Evolutionary conservation across 495 filamentous ascomycete species (phyloP), one percentile per base, ranked within the genome.

Genomic region (Aspergillus affinis): DNA sequence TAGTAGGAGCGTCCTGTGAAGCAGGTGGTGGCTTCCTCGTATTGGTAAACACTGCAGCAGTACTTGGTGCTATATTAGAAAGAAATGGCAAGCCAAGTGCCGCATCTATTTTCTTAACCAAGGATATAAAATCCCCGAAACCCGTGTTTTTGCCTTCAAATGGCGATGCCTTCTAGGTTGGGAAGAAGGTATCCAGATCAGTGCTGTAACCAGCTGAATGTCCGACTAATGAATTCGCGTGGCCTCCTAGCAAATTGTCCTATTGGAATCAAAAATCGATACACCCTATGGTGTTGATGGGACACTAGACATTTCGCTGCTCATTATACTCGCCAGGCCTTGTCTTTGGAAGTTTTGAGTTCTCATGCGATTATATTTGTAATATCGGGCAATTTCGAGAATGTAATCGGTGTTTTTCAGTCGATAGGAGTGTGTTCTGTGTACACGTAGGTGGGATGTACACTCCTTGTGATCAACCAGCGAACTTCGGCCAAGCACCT

Each of bases 321-420:
- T 62, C 26, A 6, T 58, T 6, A 66, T 56, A 9, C 26, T 61
- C 0, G 55, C 17, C 12, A 53, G 41, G 7, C 32, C 20, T n/a
- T 57, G 61, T 10, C 41, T 56, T 8, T 29, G 51, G 23, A n/a
- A 45, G 7, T 29, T 45, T 3, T 54, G 19, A 21, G 55, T 29
- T 15, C 49, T 29, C 21, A 61, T 55, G 18, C 62, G 70, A 26
- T 61, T 61, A 70, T 85, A 86, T 21, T 68, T 73, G 54, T 83
- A 83, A 60, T 84, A 83, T 6, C 85, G 72, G n/a, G 81, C 72
- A 20, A 88, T 70, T 58, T 88, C 82, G 4, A 88, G 65, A 4
- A 83, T 72, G 54, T 83, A 85, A 0, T 75, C 72, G 0, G 81
- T 81, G 5, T 70, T 61, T 51, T 74, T 78, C 46, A 85, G 66